Base-by-base conservation (phyloP, 2,329 filamentous ascomycete species). In the Trichoderma aggressivum region DNA sequence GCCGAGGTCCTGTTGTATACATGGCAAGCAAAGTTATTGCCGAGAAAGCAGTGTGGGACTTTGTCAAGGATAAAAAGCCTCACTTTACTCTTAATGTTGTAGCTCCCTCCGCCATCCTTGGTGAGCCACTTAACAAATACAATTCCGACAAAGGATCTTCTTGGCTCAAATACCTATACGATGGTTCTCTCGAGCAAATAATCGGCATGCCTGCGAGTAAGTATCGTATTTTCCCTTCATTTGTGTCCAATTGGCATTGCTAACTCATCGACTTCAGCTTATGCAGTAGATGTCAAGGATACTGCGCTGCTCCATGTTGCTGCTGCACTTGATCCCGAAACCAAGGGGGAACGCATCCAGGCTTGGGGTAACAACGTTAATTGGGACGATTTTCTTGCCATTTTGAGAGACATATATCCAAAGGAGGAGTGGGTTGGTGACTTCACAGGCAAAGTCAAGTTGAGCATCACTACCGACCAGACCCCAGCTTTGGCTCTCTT, bases 11-110 rank as follows among this genome's bases (percentile, higher is more conserved):
- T 10, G 8, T 71, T 5, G 73, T 76, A 4, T 82, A 82, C 47
- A 64, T 73, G 1, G 79, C 79, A 3, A 78, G 78, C 62, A 82
- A 82, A 72, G 72, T 75, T 2, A 74, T 72, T 12, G 78, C 75
- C 2, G 80, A 82, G 68, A 75, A 76, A 50, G 77, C 73, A 6
- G 69, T 79, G 4, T 80, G 78, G 78, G 77, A 76, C 18, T 79
- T 77, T 59, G 64, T 74, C 7, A 71, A 77, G 3, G 73, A 77
- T 21, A 70, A 76, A 8, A 75, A 76, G 1, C 78, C 28, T n/a
- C 39, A 43, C 18, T 43, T 43, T n/a, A 43, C 18, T n/a, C 39
- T 43, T 43, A 43, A 43, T 3, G 39, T 43, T 7, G 39, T 43
- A n/a, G 39, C 39, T n/a, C 39, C 39, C 39, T n/a, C 39, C 39